Percentiles rank a stretch among this genome's conserved stretches.
These are phyloP conservation scores for Candida insectalens DNA, from an alignment of 805 yeast genomes.

Conservation along the genomic window DNA sequence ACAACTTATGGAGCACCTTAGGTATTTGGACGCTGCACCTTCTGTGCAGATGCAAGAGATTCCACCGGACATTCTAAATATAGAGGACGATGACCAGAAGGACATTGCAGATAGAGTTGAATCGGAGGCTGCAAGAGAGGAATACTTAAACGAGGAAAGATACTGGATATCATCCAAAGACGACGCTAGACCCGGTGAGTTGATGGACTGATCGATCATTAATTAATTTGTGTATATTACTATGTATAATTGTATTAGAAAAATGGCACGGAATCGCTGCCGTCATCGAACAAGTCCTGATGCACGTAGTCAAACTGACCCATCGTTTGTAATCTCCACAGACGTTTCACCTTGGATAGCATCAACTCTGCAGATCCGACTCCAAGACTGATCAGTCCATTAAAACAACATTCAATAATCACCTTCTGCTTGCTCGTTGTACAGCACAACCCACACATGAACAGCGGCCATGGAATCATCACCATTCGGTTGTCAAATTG, in stretches of 20 bases:
- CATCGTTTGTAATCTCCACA: constrained; percentile 23
- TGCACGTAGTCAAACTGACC: constrained; percentile 16
- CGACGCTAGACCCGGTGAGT: constrained; percentile 26
- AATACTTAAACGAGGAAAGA: constrained; percentile 26
- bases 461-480: constrained; percentile 29
- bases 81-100: constrained; percentile 36
- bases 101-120: constrained; percentile 25
- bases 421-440: constrained; percentile 20
- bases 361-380: constrained; percentile 28
- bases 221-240: background rate
- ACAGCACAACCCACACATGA: constrained; percentile 26
- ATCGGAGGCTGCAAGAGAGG: constrained; percentile 26
- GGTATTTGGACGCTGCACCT: constrained; percentile 85
- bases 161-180: constrained; percentile 30
- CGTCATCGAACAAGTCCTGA: constrained; percentile 20
- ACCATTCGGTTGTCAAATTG: constrained; percentile 26
- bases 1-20: constrained; percentile 68
- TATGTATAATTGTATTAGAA: background rate
- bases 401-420: constrained; percentile 25
- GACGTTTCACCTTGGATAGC: constrained; percentile 18
- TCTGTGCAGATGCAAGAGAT: constrained; percentile 86
- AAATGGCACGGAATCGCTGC: constrained; percentile 27
- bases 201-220: constrained; percentile 12
- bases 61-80: constrained; percentile 53
- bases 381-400: constrained; percentile 24